phyloP scores from a whole-genome alignment of 179 eudicot species.

The Silene coronaria region DNA sequence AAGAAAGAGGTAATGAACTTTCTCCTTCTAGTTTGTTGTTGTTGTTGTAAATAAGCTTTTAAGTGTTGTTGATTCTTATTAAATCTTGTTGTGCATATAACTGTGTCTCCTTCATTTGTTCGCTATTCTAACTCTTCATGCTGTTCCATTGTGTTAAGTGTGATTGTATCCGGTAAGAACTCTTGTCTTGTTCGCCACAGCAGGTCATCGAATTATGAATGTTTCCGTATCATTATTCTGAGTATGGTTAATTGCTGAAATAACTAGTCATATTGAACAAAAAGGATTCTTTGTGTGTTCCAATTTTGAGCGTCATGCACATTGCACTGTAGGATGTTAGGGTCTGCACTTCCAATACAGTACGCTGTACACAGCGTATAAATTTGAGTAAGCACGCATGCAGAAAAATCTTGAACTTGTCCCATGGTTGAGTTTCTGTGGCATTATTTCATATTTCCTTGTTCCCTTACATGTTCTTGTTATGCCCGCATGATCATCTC shows the following conservation, averaged over 20 bases:
- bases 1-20: constrained; percentile 61
- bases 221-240: not conserved
- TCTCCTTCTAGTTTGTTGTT: not conserved
- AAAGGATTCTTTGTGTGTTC: too few relatives aligned
- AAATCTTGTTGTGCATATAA: not conserved
- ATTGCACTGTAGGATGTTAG: not conserved
- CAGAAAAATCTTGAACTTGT: not conserved
- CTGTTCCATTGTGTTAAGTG: not conserved
- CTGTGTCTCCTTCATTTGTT: not conserved
- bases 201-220: not conserved
- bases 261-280: too few relatives aligned
- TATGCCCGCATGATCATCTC: not conserved
- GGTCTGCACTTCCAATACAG: too few relatives aligned
- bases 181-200: not conserved
- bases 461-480: too few relatives aligned
- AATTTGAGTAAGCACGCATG: too few relatives aligned
- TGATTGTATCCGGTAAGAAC: not conserved
- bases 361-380: too few relatives aligned
- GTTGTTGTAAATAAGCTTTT: not conserved
- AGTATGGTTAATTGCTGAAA: too few relatives aligned
- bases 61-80: not conserved
- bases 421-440: too few relatives aligned
- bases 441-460: too few relatives aligned
- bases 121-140: not conserved
- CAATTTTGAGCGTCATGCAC: not conserved